Evolutionary conservation across 371 early-diverging fungal species (phyloP).

Genomic region (Rhizomucor miehei): DNA sequence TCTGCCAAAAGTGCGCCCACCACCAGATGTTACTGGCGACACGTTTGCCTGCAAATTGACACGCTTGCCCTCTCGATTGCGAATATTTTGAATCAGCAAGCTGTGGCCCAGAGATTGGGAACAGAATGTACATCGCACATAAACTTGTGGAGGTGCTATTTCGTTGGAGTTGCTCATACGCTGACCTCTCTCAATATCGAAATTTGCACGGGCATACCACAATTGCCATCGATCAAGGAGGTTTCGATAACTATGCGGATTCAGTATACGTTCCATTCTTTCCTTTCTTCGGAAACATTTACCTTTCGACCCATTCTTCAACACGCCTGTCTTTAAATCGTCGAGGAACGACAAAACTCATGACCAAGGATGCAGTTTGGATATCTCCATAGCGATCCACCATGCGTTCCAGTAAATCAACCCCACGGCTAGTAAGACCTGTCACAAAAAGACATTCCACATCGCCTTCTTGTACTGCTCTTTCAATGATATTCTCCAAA

Average conservation of each 20-base stretch:
- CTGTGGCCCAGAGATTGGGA: conserved; percentile 73
- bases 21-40: conserved; percentile 20
- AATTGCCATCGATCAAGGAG: conserved; percentile 89
- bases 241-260: conserved; percentile 70
- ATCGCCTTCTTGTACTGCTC: conserved; percentile 56
- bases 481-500: conserved; percentile 45
- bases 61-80: conserved; percentile 56
- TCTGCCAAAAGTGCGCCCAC: conserved; percentile 35
- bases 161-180: conserved; percentile 54
- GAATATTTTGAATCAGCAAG: conserved; percentile 52
- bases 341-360: conserved; percentile 60
- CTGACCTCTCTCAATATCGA: conserved; percentile 84
- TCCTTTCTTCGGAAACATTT: not conserved
- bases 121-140: conserved; percentile 90
- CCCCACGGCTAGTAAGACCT: conserved; percentile 62
- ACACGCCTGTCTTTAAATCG: conserved; percentile 63
- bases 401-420: conserved; percentile 71
- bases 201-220: conserved; percentile 78
- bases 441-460: conserved; percentile 77
- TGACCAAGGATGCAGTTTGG: conserved; percentile 80
- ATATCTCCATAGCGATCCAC: conserved; percentile 88
- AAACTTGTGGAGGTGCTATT: conserved; percentile 76
- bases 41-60: conserved; percentile 50
- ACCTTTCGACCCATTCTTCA: conserved; percentile 81
- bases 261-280: not conserved